Evolutionary conservation across 768 basidiomycete genomes (phyloP), one percentile per base, ranked within the genome.

Genomic region (Boletus subparvulus): DNA sequence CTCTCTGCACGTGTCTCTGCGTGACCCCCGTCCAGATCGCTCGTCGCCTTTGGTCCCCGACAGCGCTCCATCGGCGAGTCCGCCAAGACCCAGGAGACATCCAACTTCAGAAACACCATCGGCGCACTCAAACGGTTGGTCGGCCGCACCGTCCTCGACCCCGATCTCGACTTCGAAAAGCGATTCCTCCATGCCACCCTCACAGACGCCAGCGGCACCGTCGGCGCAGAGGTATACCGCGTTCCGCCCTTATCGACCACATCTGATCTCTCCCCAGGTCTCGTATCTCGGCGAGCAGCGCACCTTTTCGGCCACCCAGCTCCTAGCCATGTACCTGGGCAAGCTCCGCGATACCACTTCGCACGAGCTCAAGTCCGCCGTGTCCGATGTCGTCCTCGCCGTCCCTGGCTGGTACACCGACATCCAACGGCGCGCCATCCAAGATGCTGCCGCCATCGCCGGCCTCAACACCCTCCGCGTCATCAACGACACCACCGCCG

Each of bases 391-490:
- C 63, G 94, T 98, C 63, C 91, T 99, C 74, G 87, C 97, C 56
- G 89, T 98, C 42, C 97, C 97, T 11, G 94, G 92, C 52, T 98
- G 94, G 93, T 99, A 85, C 80, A 92, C 95, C 61, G 96, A 99
- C 67, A 75, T 86, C 50, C 97, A 99, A 73, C 84, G 96, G 52
- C 84, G 95, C 35, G 94, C 95, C 0, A 69, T 96, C 59, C 81
- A 94, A 55, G 93, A 95, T 65, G 94, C 97, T 32, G 94, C 94
- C 42, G 68, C 83, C 56, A 92, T 99, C 66, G 93, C 92, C 53
- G 87, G 89, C 56, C 83, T 98, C 59, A 97, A 94, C 74, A 77
- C 85, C 61, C 90, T 98, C 58, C 92, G 96, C 50, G 82, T 99
- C 73, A 93, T 98, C 80, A 98, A 98, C 78, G 97, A 98, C 73